Evolutionary conservation across 768 basidiomycete species (phyloP), one percentile per base, ranked within the genome.

Genomic region (Russula brevipes): DNA sequence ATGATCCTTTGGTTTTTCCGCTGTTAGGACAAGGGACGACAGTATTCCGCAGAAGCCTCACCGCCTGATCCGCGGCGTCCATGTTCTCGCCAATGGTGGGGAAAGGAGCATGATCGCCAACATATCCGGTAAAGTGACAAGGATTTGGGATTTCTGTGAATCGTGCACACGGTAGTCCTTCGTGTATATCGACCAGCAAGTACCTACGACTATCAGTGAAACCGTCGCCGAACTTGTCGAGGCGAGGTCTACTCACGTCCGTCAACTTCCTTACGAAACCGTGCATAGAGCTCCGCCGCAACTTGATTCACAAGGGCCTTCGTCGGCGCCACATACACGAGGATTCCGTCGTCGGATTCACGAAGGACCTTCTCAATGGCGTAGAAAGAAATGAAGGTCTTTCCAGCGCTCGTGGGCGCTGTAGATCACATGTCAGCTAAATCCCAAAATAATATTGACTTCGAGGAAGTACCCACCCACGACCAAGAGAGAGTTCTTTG

Each of bases 371-470:
- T 81, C 70, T 88, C 86, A 87, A 89, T 89, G 0, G 88, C 87
- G 66, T 88, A 88, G 71, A 80, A 89, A 2, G 85, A 86, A 47
- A 89, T 87, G 69, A 89, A 89, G 0, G 88, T 89, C 72, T 89
- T 89, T 35, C 87, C 86, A 0, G 86, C 86, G 71, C 85, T 85
- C 1, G 85, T 87, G 0, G 86, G 86, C 3, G 85, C 85, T 87
- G 67, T 4, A 47, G 6, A 39, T 55, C 41, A 41, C 19, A 44
- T 36, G 16, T 36, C 16, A 7, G 30, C 35, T 14, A 44, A 31
- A 58, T 17, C 5, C 12, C 16, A 5, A 56, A 30, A 52, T 16
- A 19, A 5, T 6, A 36, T 45, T 5, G 42, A 44, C 36, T 24
- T 33, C 53, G 30, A 53, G 5, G 17, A 17, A 59, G 45, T 3